Conservation (phyloP, 2,329 filamentous ascomycete genomes). For the Botrytis porri region DNA sequence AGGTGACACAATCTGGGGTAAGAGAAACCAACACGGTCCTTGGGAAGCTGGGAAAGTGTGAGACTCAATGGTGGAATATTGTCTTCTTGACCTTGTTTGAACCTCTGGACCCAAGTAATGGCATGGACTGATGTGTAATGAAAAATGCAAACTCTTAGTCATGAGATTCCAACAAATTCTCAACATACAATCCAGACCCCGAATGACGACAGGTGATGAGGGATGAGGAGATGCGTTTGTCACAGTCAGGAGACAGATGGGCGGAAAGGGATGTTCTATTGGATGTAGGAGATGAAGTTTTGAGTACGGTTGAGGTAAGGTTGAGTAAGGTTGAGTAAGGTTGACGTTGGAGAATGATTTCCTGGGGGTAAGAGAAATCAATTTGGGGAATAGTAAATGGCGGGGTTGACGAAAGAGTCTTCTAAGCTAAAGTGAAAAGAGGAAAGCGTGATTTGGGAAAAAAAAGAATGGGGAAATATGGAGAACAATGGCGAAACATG, state of each 20-base stretch:
- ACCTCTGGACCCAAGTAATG: slow-evolving; percentile 1
- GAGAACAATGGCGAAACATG: background rate
- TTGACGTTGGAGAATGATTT: slow-evolving; percentile 11
- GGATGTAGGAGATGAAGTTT: background rate
- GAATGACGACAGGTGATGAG: slow-evolving; percentile 10
- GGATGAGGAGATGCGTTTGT: slow-evolving; percentile 22
- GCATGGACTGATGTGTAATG: slow-evolving; percentile 28
- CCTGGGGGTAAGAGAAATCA: slow-evolving; percentile 18
- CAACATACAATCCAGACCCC: slow-evolving; percentile 1
- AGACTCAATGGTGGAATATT: slow-evolving; percentile 5
- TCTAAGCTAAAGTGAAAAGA: background rate
- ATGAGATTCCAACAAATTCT: slow-evolving; percentile 27
- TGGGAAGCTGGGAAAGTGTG: slow-evolving; percentile 13
- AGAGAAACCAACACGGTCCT: slow-evolving; percentile 17
- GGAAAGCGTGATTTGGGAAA: background rate
- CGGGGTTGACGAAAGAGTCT: background rate
- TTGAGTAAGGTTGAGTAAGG: slow-evolving; percentile 6
- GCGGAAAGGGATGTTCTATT: background rate
- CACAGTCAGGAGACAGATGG: slow-evolving; percentile 20
- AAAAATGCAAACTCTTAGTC: slow-evolving; percentile 32
- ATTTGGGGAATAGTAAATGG: slow-evolving; percentile 10
- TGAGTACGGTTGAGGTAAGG: background rate
- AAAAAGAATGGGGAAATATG: background rate
- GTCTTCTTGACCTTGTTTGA: slow-evolving; percentile 4
- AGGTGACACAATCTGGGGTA: slow-evolving; percentile 33